A percentile compares a stretch with the other conserved stretches of the same genome.
Evolutionary conservation across 805 yeast species (phyloP).

Genomic region (Wickerhamiella siamensis): DNA sequence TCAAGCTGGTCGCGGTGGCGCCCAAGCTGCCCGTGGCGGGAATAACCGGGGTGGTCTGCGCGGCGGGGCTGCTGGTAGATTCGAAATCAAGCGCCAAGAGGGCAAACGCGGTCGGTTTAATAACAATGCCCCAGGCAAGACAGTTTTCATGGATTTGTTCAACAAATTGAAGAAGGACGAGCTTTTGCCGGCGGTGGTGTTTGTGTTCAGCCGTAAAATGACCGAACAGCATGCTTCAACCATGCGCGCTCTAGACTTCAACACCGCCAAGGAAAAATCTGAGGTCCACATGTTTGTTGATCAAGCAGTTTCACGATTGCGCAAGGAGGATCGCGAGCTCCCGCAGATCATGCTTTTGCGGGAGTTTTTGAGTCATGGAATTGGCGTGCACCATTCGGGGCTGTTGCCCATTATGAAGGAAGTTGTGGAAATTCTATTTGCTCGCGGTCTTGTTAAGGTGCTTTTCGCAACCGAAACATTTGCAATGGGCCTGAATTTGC

Average conservation of each 20-base stretch:
- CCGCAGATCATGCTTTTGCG: constrained; percentile 81
- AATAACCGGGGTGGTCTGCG: constrained; percentile 24
- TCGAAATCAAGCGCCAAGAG: constrained; percentile 20
- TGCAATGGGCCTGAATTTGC: constrained; percentile 96
- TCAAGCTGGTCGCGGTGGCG: constrained; percentile 26
- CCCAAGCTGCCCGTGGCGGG: too few relatives aligned
- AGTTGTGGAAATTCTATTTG: constrained; percentile 79
- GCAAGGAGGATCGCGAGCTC: constrained; percentile 80
- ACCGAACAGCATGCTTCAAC: constrained; percentile 89
- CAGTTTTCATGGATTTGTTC: constrained; percentile 61
- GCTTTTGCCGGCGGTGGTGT: constrained; percentile 81
- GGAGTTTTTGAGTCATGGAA: constrained; percentile 75
- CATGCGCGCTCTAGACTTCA: constrained; percentile 58
- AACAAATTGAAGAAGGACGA: constrained; percentile 51
- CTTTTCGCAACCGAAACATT: constrained; percentile 95
- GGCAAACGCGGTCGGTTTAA: constrained; percentile 27
- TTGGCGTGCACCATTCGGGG: constrained; percentile 95
- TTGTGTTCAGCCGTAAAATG: constrained; percentile 84
- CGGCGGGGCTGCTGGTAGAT: constrained; percentile 23
- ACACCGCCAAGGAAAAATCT: constrained; percentile 71
- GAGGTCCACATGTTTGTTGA: constrained; percentile 91
- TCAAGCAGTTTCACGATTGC: constrained; percentile 70
- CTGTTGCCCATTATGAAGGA: constrained; percentile 85
- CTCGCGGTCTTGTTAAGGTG: constrained; percentile 74
- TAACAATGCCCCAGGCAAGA: constrained; percentile 60